These are phyloP conservation scores for Lipomyces oligophaga DNA, from an alignment of 805 yeast species.

Conservation along the genomic window DNA sequence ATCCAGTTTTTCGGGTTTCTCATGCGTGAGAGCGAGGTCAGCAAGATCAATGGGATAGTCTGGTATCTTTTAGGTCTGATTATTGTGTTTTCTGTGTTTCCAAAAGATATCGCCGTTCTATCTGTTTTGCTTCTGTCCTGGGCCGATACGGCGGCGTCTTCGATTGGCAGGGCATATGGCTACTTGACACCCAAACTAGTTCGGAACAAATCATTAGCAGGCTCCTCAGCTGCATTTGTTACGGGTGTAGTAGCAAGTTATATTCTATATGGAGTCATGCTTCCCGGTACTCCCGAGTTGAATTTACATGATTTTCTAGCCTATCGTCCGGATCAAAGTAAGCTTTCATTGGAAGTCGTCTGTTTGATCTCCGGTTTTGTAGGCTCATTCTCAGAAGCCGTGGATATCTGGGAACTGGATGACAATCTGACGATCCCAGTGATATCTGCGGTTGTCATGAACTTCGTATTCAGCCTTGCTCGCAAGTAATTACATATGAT, in stretches of 20 bases:
- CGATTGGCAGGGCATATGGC: constrained; percentile 84
- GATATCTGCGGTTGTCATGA: constrained; percentile 65
- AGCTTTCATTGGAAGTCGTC: constrained; percentile 49
- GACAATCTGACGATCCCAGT: constrained; percentile 95
- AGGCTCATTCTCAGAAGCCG: constrained; percentile 83
- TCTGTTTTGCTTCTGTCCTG: constrained; percentile 80
- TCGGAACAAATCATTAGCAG: constrained; percentile 79
- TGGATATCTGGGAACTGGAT: constrained; percentile 72
- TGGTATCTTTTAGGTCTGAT: constrained; percentile 81
- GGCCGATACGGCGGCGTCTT: constrained; percentile 97
- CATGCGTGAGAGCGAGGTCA: constrained; percentile 78
- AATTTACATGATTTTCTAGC: constrained; percentile 42
- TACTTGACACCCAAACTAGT: constrained; percentile 74
- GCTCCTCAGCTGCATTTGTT: constrained; percentile 78
- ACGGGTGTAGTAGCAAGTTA: constrained; percentile 67
- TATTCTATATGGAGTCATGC: constrained; percentile 65
- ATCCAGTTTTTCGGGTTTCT: constrained; percentile 69
- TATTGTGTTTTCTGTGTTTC: constrained; percentile 62
- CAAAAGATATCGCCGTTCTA: constrained; percentile 69
- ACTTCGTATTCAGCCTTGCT: constrained; percentile 43
- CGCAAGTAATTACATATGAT: not conserved
- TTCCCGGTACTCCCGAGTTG: constrained; percentile 45
- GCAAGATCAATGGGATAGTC: constrained; percentile 73
- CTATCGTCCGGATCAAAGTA: constrained; percentile 63
- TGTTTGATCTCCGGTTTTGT: constrained; percentile 69